Evolutionary conservation across 169 alveolate genomes (phyloP).

Genomic region (Plasmodium gonderi): DNA sequence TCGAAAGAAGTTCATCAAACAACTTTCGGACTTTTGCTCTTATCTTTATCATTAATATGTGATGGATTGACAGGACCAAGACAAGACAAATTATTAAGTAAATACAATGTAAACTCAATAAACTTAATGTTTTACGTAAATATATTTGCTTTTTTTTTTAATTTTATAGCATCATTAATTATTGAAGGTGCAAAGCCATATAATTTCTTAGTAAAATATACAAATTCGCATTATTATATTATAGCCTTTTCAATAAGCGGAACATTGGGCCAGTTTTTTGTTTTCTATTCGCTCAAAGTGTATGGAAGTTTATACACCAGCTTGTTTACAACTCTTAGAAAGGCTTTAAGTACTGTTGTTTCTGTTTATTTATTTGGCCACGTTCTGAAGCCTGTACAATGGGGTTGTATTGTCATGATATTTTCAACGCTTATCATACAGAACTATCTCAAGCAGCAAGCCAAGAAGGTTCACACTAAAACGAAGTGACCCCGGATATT

Average conservation of each 20-base stretch:
- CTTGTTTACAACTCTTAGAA: conserved; percentile 90
- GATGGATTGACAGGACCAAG: conserved; percentile 94
- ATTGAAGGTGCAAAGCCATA: conserved; percentile 89
- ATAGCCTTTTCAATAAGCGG: conserved; percentile 86
- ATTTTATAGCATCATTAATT: conserved; percentile 77
- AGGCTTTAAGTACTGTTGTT: conserved; percentile 88
- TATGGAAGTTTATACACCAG: conserved; percentile 92
- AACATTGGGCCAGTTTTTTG: conserved; percentile 91
- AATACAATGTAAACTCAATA: conserved; percentile 85
- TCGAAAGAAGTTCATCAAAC: conserved; percentile 79
- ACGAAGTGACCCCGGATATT: not conserved
- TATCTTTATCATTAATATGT: conserved; percentile 87
- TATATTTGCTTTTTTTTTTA: conserved; percentile 82
- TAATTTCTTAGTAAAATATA: conserved; percentile 71
- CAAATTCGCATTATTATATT: conserved; percentile 77
- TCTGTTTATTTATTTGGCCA: conserved; percentile 90
- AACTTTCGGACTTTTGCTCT: conserved; percentile 85
- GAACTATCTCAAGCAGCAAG: conserved; percentile 77
- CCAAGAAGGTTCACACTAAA: conserved; percentile 37
- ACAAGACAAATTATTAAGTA: conserved; percentile 89
- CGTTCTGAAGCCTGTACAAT: conserved; percentile 84
- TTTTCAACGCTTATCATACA: conserved; percentile 86
- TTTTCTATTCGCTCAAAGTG: conserved; percentile 86
- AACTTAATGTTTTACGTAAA: conserved; percentile 88
- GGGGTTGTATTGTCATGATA: conserved; percentile 87